A percentile compares a stretch with the other conserved stretches of the same genome.
phyloP scores from a whole-genome alignment of 1,284 basidiomycete species.

The Apiotrichum veenhuisii region DNA sequence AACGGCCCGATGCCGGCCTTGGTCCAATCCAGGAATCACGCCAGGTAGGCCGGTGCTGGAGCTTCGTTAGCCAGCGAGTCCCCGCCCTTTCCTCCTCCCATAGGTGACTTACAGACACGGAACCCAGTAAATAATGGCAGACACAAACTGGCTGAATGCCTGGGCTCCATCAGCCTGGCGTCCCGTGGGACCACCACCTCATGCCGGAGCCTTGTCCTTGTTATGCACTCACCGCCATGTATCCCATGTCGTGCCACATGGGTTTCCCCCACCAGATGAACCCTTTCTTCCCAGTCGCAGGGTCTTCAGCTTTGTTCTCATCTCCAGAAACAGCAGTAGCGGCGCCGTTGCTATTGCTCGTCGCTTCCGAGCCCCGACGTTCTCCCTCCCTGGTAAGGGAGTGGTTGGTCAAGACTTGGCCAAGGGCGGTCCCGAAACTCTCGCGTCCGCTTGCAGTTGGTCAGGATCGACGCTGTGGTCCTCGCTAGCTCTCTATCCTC shows the following conservation, averaged over 20 bases:
- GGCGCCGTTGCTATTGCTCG: not conserved
- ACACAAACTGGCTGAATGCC: slow-evolving; percentile 55
- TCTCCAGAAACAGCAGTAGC: not conserved
- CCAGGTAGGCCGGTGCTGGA: slow-evolving; percentile 53
- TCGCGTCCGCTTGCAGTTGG: not conserved
- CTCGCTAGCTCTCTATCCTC: too few relatives aligned
- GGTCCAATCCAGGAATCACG: slow-evolving; percentile 47
- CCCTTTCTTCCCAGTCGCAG: not conserved
- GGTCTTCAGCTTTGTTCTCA: not conserved
- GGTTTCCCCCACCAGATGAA: slow-evolving; percentile 8
- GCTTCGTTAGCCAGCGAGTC: not conserved
- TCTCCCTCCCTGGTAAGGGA: not conserved
- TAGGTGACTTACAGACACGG: slow-evolving; percentile 48
- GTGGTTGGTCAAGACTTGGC: not conserved
- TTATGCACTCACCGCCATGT: slow-evolving; percentile 2
- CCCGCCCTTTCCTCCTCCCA: not conserved
- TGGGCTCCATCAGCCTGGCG: not conserved
- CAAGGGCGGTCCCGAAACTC: not conserved
- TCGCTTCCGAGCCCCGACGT: not conserved
- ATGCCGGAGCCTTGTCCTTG: too few relatives aligned
- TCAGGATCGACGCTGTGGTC: not conserved
- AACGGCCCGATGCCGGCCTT: slow-evolving; percentile 29
- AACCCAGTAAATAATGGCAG: slow-evolving; percentile 61
- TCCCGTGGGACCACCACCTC: too few relatives aligned
- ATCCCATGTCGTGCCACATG: slow-evolving; percentile 8